phyloP scores from a whole-genome alignment of 768 basidiomycete species.

The Hortiboletus flavorubellus region DNA sequence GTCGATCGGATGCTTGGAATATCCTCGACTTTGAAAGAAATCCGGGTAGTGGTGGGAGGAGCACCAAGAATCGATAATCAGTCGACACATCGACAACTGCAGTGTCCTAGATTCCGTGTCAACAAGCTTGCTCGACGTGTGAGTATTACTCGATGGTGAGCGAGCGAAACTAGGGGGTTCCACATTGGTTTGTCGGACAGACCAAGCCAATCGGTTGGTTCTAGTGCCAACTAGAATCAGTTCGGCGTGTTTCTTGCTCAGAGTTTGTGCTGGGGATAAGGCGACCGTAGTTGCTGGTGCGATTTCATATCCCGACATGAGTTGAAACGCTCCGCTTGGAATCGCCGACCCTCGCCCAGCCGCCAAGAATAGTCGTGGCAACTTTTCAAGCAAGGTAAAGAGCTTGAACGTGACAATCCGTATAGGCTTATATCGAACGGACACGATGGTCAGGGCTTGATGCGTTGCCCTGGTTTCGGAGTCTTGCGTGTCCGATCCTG shows the following conservation, averaged over 20 bases:
- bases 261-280: neutral
- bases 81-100: neutral
- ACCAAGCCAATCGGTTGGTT: neutral
- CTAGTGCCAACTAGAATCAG: neutral
- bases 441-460: neutral
- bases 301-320: constrained; percentile 17
- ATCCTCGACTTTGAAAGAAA: neutral
- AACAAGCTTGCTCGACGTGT: neutral
- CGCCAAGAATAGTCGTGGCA: neutral
- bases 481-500: neutral
- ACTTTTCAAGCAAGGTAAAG: neutral
- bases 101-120: too few relatives aligned
- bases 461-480: neutral
- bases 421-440: neutral
- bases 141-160: neutral
- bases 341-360: neutral
- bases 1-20: neutral
- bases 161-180: neutral
- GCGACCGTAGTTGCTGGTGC: neutral
- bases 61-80: neutral
- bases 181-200: neutral
- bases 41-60: neutral
- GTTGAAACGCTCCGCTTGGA: constrained; percentile 11
- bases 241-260: neutral
- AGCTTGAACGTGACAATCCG: neutral